Evolutionary conservation across 176 grass and related monocot species (phyloP).

Genomic region (Areca catechu): DNA sequence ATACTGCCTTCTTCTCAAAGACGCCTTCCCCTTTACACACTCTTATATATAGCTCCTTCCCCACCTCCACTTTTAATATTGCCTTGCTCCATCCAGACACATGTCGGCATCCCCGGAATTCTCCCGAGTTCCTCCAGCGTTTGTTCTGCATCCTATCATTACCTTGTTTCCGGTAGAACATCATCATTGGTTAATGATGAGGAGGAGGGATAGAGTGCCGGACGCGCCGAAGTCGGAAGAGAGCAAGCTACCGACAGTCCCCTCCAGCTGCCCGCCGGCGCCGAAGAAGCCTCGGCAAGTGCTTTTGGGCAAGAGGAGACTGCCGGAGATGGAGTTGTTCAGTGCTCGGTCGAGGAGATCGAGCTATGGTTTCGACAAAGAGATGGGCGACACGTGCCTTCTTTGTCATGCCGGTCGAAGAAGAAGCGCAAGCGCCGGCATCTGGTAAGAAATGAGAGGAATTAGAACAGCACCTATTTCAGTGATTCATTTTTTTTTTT

Average conservation of each 20-base stretch:
- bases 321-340: slow-evolving; percentile 69
- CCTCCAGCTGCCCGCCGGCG: slow-evolving; percentile 48
- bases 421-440: too few species aligned
- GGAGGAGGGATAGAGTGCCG: slow-evolving; percentile 23
- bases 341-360: slow-evolving; percentile 57
- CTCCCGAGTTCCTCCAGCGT: slow-evolving; percentile 40
- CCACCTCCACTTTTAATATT: too few species aligned
- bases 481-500: too few species aligned
- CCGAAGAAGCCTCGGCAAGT: slow-evolving; percentile 42
- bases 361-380: slow-evolving; percentile 37
- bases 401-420: too few species aligned
- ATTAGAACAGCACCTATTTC: too few species aligned
- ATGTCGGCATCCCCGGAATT: slow-evolving; percentile 72
- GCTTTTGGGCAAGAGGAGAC: slow-evolving; percentile 46
- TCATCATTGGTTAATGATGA: neutral
- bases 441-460: too few species aligned
- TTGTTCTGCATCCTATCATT: slow-evolving; percentile 7
- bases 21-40: too few species aligned
- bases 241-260: slow-evolving; percentile 30
- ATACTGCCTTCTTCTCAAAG: too few species aligned
- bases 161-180: neutral
- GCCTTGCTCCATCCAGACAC: neutral
- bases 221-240: slow-evolving; percentile 52
- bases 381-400: neutral
- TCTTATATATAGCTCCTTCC: too few species aligned